Evolutionary conservation across 148 eudicot species (phyloP).

Genomic region (Chenopodium formosanum): DNA sequence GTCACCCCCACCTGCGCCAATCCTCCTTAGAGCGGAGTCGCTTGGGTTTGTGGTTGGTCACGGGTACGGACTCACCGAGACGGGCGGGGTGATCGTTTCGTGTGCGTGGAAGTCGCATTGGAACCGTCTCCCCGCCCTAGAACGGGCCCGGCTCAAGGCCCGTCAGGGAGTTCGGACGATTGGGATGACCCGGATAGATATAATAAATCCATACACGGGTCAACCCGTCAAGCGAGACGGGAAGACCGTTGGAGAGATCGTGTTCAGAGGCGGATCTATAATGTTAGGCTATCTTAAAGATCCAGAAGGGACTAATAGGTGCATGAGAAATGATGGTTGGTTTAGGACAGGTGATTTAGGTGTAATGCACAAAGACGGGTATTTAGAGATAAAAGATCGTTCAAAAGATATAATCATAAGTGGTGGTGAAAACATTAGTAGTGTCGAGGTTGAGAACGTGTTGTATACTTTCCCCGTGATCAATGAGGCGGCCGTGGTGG

Average conservation of each 20-base stretch:
- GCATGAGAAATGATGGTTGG: slow-evolving; percentile 41
- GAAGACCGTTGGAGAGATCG: slow-evolving; percentile 47
- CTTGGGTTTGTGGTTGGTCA: slow-evolving; percentile 39
- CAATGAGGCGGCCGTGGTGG: slow-evolving; percentile 39
- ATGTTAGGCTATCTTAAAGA: slow-evolving; percentile 70
- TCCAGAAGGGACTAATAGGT: slow-evolving; percentile 36
- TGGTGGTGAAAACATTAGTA: slow-evolving; percentile 50
- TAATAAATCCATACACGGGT: slow-evolving; percentile 16
- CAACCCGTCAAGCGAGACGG: slow-evolving; percentile 47
- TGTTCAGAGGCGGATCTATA: slow-evolving; percentile 44
- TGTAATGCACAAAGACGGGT: slow-evolving; percentile 67
- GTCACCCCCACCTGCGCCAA: slow-evolving; percentile 40
- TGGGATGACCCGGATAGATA: slow-evolving; percentile 8
- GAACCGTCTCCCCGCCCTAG: background rate
- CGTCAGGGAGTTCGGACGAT: slow-evolving; percentile 31
- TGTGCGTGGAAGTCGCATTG: slow-evolving; percentile 26
- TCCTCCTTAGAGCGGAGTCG: slow-evolving; percentile 31
- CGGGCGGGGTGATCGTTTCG: slow-evolving; percentile 23
- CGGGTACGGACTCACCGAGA: slow-evolving; percentile 36
- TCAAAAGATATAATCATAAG: slow-evolving; percentile 54
- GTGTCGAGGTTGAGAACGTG: slow-evolving; percentile 51
- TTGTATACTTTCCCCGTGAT: slow-evolving; percentile 28
- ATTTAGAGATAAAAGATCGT: slow-evolving; percentile 63
- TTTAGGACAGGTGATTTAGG: slow-evolving; percentile 55
- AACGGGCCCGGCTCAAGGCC: slow-evolving; percentile 20